Evolutionary conservation across 2,329 filamentous ascomycete genomes (phyloP).

Genomic region (Exophiala mesophila): DNA sequence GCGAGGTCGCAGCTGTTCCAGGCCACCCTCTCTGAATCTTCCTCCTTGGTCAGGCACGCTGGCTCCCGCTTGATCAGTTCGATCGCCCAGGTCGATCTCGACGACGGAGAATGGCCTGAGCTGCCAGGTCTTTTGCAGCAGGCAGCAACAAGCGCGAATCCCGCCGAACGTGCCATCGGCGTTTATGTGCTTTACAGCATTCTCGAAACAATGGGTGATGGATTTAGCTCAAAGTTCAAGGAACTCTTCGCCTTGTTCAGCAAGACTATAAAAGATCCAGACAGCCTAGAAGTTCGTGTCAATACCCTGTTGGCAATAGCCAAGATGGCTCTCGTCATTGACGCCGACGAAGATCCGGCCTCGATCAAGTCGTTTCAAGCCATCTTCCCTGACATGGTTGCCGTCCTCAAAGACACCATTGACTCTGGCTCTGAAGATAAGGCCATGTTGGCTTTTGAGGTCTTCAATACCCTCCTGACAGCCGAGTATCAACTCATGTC

Average conservation of each 20-base stretch:
- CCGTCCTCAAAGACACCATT: slow-evolving; percentile 79
- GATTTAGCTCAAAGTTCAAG: slow-evolving; percentile 73
- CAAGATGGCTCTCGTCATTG: slow-evolving; percentile 78
- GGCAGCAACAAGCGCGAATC: slow-evolving; percentile 68
- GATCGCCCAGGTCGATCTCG: slow-evolving; percentile 79
- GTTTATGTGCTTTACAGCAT: slow-evolving; percentile 92
- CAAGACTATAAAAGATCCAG: slow-evolving; percentile 81
- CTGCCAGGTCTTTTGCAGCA: slow-evolving; percentile 74
- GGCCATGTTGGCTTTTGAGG: slow-evolving; percentile 86
- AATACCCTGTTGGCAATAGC: slow-evolving; percentile 91
- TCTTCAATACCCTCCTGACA: slow-evolving; percentile 90
- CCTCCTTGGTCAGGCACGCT: slow-evolving; percentile 74
- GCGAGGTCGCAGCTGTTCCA: slow-evolving; percentile 80
- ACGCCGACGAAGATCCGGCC: slow-evolving; percentile 76
- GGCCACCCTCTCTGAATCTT: slow-evolving; percentile 73
- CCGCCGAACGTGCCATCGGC: slow-evolving; percentile 79
- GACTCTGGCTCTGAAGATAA: slow-evolving; percentile 78
- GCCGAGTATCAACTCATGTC: slow-evolving; percentile 82
- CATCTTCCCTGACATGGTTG: slow-evolving; percentile 81
- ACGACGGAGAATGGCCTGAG: slow-evolving; percentile 78
- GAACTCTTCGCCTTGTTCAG: slow-evolving; percentile 79
- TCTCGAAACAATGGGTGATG: slow-evolving; percentile 78
- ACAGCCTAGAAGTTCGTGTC: slow-evolving; percentile 87
- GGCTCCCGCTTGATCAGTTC: slow-evolving; percentile 81
- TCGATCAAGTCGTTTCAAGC: slow-evolving; percentile 70